Evolutionary conservation across 2,329 filamentous ascomycete species (phyloP).

Genomic region (Colletotrichum karsti): DNA sequence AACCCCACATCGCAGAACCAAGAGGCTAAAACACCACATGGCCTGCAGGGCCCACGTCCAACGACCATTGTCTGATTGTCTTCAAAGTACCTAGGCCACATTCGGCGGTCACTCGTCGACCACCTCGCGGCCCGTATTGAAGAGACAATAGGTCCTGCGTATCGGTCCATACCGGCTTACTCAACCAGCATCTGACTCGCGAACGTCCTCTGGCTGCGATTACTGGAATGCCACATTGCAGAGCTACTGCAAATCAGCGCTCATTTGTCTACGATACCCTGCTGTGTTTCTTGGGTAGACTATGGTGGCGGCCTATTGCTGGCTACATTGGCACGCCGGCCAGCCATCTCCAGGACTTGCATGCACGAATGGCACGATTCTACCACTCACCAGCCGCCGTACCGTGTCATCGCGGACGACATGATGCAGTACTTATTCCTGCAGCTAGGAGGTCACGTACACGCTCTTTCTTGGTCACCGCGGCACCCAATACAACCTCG

Average conservation of each 20-base stretch:
- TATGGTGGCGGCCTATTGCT: neutral
- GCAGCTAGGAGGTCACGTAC: conserved; percentile 2
- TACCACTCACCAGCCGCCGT: neutral
- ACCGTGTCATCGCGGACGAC: conserved; percentile 6
- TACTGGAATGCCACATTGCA: neutral
- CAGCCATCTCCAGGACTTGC: conserved; percentile 1
- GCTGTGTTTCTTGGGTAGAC: neutral
- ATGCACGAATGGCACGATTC: conserved; percentile 5
- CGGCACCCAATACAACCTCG: conserved; percentile 10
- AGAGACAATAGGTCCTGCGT: neutral
- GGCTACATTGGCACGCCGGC: neutral
- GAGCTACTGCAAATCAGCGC: neutral
- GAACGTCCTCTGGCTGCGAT: neutral
- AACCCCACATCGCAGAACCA: conserved; percentile 23
- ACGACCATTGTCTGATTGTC: conserved; percentile 5
- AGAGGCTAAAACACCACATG: conserved; percentile 27
- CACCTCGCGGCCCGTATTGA: neutral
- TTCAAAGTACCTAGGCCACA: neutral
- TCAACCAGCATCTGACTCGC: conserved; percentile 7
- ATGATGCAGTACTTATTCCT: conserved; percentile 5
- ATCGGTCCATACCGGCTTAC: neutral
- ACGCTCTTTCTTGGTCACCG: neutral
- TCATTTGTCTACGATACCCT: neutral
- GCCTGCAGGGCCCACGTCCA: neutral
- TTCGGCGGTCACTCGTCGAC: neutral